Percentiles rank a stretch among this genome's conserved stretches.
These are phyloP conservation scores for Anisogramma anomala DNA, from an alignment of 2,329 filamentous ascomycete species.

Conservation along the genomic window DNA sequence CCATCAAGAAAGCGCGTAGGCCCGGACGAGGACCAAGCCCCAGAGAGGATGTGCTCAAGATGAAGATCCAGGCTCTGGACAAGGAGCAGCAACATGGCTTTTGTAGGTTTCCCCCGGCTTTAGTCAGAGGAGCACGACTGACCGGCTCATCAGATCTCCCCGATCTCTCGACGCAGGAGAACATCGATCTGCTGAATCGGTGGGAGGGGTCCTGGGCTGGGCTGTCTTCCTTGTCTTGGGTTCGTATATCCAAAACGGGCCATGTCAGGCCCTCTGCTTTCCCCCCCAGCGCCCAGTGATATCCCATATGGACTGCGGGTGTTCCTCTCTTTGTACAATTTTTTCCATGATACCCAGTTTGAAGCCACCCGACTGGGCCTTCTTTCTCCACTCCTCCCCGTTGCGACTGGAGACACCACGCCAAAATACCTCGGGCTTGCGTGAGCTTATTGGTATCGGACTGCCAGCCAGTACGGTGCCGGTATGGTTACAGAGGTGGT, in stretches of 20 bases:
- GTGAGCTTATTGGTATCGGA: not conserved
- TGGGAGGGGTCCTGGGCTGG: conserved; percentile 84
- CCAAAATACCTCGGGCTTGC: not conserved
- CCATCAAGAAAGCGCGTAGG: conserved; percentile 56
- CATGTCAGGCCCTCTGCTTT: conserved; percentile 59
- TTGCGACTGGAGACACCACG: not conserved
- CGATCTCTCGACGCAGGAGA: conserved; percentile 58
- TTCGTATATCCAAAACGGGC: conserved; percentile 58
- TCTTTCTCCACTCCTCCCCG: not conserved
- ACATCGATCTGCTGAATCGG: conserved; percentile 50
- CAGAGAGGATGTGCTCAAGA: conserved; percentile 64
- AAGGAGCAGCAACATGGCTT: conserved; percentile 78
- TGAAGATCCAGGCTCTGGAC: conserved; percentile 57
- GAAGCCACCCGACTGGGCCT: not conserved
- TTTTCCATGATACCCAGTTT: not conserved
- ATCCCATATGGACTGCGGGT: conserved; percentile 16
- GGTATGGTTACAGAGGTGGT: not conserved
- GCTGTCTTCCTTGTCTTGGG: conserved; percentile 64
- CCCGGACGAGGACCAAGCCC: conserved; percentile 68
- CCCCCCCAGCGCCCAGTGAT: conserved; percentile 49
- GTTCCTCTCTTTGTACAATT: not conserved
- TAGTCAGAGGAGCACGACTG: not conserved
- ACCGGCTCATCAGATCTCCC: conserved; percentile 50
- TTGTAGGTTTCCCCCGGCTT: conserved; percentile 38
- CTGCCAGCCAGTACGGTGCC: not conserved